These are phyloP conservation scores for Magnusiomyces ingens DNA, from an alignment of 1,139 yeast species.

Conservation along the genomic window DNA sequence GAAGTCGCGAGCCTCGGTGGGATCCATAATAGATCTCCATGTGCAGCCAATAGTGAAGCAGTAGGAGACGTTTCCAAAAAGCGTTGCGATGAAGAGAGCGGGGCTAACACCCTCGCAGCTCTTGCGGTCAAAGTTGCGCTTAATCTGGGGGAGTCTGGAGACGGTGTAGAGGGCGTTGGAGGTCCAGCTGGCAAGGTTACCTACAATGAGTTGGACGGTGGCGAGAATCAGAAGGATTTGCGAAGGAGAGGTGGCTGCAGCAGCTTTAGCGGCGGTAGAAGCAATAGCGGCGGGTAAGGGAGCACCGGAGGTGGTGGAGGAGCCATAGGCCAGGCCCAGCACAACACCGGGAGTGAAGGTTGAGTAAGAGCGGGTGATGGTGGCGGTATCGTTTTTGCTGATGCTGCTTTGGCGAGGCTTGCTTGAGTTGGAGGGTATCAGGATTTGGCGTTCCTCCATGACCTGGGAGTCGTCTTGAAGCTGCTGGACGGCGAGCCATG, in stretches of 20 bases:
- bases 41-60: conserved; percentile 53
- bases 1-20: conserved; percentile 46
- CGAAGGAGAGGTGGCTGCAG: neutral
- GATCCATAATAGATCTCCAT: conserved; percentile 49
- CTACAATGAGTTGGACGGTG: conserved; percentile 30
- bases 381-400: neutral
- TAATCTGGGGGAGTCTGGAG: conserved; percentile 75
- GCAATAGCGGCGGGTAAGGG: conserved; percentile 7
- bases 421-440: neutral
- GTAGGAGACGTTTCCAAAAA: conserved; percentile 67
- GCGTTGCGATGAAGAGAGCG: conserved; percentile 64
- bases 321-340: conserved; percentile 11
- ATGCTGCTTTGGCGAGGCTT: conserved; percentile 2
- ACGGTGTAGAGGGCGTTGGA: conserved; percentile 67
- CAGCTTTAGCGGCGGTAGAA: neutral
- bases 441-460: conserved; percentile 1
- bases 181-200: conserved; percentile 67
- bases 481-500: conserved; percentile 10
- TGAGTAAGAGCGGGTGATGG: neutral
- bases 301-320: conserved; percentile 12
- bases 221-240: neutral
- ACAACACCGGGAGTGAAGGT: conserved; percentile 16
- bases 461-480: neutral
- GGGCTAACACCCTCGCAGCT: conserved; percentile 85
- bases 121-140: conserved; percentile 61